A percentile compares a stretch with the other conserved stretches of the same genome.
These are phyloP conservation scores for Brassica carinata DNA, from an alignment of 345 rosid genomes.

Conservation along the genomic window DNA sequence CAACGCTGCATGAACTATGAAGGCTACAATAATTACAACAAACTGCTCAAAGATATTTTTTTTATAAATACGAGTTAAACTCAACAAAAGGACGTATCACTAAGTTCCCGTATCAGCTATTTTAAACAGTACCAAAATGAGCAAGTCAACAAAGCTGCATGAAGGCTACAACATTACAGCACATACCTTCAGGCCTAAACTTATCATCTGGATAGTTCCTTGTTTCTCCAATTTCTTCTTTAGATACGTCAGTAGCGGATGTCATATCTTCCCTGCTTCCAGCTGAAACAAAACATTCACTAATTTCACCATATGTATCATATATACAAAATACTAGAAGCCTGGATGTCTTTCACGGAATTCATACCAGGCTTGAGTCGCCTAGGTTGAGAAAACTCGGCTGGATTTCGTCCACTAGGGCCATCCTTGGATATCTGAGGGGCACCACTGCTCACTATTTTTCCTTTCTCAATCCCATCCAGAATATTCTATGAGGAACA, in stretches of 20 bases:
- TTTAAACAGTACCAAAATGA: background rate
- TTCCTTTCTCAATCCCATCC: constrained; percentile 85
- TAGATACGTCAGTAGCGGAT: constrained; percentile 49
- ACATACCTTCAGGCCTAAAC: constrained; percentile 60
- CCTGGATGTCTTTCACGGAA: constrained; percentile 22
- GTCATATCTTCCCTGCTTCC: constrained; percentile 71
- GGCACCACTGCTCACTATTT: constrained; percentile 77
- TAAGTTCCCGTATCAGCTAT: constrained; percentile 19
- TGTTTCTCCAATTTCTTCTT: constrained; percentile 49
- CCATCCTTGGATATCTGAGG: constrained; percentile 78
- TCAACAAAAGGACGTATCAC: background rate
- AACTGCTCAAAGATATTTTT: background rate
- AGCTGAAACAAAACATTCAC: constrained; percentile 48
- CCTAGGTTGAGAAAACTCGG: constrained; percentile 58
- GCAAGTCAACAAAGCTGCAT: constrained; percentile 16
- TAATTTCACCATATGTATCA: constrained; percentile 12
- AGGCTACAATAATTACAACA: constrained; percentile 5
- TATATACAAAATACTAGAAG: constrained; percentile 13
- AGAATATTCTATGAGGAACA: constrained; percentile 56
- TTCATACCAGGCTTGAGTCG: constrained; percentile 63
- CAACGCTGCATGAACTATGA: constrained; percentile 19
- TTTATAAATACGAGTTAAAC: background rate
- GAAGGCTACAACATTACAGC: constrained; percentile 17
- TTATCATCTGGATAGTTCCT: constrained; percentile 57
- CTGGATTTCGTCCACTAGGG: constrained; percentile 49